Conservation (phyloP, 2,329 filamentous ascomycete genomes). For the Diaporthe sp. region DNA sequence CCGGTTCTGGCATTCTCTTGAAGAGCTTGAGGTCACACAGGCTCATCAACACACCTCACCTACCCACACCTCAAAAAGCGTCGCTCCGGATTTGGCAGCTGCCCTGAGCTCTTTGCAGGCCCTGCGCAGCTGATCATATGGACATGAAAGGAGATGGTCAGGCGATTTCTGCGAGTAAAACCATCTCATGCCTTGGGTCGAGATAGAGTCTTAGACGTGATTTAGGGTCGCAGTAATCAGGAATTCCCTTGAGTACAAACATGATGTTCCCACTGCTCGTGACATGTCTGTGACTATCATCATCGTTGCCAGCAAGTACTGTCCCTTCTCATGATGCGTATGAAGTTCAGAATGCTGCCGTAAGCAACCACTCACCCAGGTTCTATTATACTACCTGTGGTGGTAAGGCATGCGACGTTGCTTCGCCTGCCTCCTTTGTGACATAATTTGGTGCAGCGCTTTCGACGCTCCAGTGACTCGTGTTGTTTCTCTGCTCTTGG, state of each 20-base stretch:
- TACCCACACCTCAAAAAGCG: slow-evolving; percentile 37
- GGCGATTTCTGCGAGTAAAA: slow-evolving; percentile 49
- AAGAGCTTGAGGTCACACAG: slow-evolving; percentile 37
- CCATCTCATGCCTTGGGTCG: slow-evolving; percentile 51
- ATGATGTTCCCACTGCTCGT: background rate
- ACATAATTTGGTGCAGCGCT: background rate
- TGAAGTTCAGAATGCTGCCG: no score
- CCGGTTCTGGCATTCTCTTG: slow-evolving; percentile 36
- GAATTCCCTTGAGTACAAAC: slow-evolving; percentile 38
- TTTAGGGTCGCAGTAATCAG: slow-evolving; percentile 43
- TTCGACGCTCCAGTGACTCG: background rate
- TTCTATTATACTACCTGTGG: no score
- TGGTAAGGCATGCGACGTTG: no score
- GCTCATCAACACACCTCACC: slow-evolving; percentile 38
- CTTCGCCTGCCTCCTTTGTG: background rate
- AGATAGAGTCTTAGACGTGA: slow-evolving; percentile 54
- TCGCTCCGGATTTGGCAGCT: slow-evolving; percentile 46
- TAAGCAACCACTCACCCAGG: no score
- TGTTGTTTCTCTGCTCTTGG: no score
- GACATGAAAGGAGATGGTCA: slow-evolving; percentile 49
- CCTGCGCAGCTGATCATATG: slow-evolving; percentile 48
- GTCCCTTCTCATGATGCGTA: no score
- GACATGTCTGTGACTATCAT: background rate
- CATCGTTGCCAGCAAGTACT: no score
- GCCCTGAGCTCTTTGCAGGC: slow-evolving; percentile 43